Evolutionary conservation across 768 basidiomycete genomes (phyloP).

Genomic region (Naematelia encephala): DNA sequence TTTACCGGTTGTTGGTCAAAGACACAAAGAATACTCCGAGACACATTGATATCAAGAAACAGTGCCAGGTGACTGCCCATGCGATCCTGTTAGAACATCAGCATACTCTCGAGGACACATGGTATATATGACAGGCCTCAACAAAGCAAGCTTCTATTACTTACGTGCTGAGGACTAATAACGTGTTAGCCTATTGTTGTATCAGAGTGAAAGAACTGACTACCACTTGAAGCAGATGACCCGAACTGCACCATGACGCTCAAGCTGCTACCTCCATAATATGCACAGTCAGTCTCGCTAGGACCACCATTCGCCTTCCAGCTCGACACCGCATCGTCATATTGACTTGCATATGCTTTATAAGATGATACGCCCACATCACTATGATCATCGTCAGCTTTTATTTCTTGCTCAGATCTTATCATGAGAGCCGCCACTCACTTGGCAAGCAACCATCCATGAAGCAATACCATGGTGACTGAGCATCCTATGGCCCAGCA

Average conservation of each 20-base stretch:
- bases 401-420: background rate
- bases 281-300: conserved; percentile 6
- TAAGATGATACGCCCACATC: background rate
- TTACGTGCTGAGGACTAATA: conserved; percentile 12
- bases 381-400: background rate
- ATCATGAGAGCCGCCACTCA: background rate
- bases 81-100: conserved; percentile 14
- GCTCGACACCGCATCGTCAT: conserved; percentile 2
- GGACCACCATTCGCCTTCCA: conserved; percentile 14
- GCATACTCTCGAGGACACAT: background rate
- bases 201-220: conserved; percentile 10
- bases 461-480: background rate
- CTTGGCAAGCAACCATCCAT: background rate
- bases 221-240: conserved; percentile 14
- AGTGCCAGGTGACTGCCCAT: conserved; percentile 29
- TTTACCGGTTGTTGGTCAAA: conserved; percentile 32
- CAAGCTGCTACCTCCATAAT: conserved; percentile 9
- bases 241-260: background rate
- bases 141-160: too few species aligned
- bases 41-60: conserved; percentile 30
- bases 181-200: background rate
- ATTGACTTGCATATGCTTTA: conserved; percentile 10
- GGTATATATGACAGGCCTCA: background rate
- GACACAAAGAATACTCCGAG: conserved; percentile 28
- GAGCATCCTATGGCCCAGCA: background rate